phyloP scores from a whole-genome alignment of 2,329 filamentous ascomycete species.

The Orbilia oligospora region DNA sequence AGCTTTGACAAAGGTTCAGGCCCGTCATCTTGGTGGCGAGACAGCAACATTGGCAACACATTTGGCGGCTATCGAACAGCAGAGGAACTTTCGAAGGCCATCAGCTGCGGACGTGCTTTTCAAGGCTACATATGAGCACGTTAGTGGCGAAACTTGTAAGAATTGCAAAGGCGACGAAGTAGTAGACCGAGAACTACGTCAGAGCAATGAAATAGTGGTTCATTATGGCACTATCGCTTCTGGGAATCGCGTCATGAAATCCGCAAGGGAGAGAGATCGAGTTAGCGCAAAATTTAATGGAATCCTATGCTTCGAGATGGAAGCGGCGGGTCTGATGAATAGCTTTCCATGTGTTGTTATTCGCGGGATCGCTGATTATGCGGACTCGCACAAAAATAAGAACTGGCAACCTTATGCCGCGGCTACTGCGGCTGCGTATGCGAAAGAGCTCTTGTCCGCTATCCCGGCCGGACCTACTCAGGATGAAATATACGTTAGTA shows the following conservation, averaged over 20 bases:
- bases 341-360: conserved; percentile 13
- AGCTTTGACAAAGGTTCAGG: neutral
- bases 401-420: conserved; percentile 21
- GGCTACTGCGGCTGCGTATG: conserved; percentile 9
- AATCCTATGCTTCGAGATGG: conserved; percentile 15
- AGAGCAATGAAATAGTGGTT: conserved; percentile 1
- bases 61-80: no score
- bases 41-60: no score
- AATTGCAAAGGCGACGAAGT: conserved; percentile 2
- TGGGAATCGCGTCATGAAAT: conserved; percentile 12
- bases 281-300: neutral
- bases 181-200: neutral
- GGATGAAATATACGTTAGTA: no score
- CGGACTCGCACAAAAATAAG: conserved; percentile 26
- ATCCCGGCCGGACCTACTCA: no score
- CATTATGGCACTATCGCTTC: conserved; percentile 31
- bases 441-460: conserved; percentile 11
- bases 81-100: no score
- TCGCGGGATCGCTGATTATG: conserved; percentile 29
- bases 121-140: no score
- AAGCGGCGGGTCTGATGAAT: no score
- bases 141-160: neutral
- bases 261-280: neutral
- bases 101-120: no score
- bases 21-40: neutral